Evolutionary conservation across 2,329 filamentous ascomycete species (phyloP).

Genomic region (Talaromyces rugulosus): DNA sequence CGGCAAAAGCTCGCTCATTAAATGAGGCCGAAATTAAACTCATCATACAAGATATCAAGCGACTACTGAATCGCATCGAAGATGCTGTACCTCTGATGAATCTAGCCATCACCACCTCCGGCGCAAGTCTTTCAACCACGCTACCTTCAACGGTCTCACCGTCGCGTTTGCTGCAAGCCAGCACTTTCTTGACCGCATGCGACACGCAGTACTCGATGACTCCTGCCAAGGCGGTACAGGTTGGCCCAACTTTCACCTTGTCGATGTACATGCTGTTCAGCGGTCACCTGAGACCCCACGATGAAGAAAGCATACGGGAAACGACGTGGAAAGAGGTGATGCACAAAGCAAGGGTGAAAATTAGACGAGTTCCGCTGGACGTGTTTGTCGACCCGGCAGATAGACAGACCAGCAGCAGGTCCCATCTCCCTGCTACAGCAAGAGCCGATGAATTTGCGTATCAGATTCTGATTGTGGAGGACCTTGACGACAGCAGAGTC

Average conservation of each 20-base stretch:
- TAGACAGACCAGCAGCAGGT: constrained; percentile 10
- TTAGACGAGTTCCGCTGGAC: constrained; percentile 66
- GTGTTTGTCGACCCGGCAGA: constrained; percentile 33
- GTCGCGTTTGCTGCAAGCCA: constrained; percentile 85
- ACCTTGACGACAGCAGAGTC: constrained; percentile 67
- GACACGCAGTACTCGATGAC: constrained; percentile 75
- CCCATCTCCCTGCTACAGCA: constrained; percentile 36
- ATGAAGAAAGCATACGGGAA: constrained; percentile 56
- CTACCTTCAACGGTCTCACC: constrained; percentile 82
- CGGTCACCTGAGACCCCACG: constrained; percentile 62
- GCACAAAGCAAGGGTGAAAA: constrained; percentile 81
- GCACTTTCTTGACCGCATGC: constrained; percentile 80
- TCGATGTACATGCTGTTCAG: constrained; percentile 95
- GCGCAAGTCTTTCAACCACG: constrained; percentile 76
- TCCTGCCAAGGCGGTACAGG: constrained; percentile 64
- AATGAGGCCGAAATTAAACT: constrained; percentile 62
- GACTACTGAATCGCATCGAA: constrained; percentile 73
- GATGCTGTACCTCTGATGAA: constrained; percentile 89
- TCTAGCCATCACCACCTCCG: constrained; percentile 88
- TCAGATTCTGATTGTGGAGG: constrained; percentile 76
- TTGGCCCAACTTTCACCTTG: constrained; percentile 80
- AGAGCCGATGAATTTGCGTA: constrained; percentile 67
- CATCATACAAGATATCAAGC: constrained; percentile 72
- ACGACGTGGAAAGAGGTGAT: constrained; percentile 94
- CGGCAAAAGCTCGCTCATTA: constrained; percentile 46